Evolutionary conservation across 768 basidiomycete genomes (phyloP).

Genomic region (Neoboletus brunneissimus): DNA sequence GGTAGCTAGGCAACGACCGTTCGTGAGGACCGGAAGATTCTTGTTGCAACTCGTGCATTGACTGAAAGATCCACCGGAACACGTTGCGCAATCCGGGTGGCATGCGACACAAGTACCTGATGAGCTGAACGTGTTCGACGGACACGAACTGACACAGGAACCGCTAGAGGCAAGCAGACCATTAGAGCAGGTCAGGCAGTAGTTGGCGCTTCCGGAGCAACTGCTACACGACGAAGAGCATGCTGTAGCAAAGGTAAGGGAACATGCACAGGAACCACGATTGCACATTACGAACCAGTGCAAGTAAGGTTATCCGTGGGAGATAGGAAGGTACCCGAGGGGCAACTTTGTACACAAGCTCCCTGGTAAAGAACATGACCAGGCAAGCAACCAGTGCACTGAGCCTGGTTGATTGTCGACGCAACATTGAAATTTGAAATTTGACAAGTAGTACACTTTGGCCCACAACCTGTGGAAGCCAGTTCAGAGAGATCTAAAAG

Average conservation of each 20-base stretch:
- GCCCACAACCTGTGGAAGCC: slow-evolving; percentile 62
- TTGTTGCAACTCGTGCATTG: slow-evolving; percentile 74
- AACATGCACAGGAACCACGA: not conserved
- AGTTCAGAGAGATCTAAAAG: not conserved
- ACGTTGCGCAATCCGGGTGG: slow-evolving; percentile 84
- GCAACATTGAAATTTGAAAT: slow-evolving; percentile 69
- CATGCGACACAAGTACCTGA: slow-evolving; percentile 69
- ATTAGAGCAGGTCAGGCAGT: slow-evolving; percentile 71
- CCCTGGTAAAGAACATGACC: slow-evolving; percentile 73
- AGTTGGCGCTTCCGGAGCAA: slow-evolving; percentile 63
- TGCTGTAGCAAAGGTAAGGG: slow-evolving; percentile 35
- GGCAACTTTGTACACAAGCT: slow-evolving; percentile 67
- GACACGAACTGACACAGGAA: slow-evolving; percentile 73
- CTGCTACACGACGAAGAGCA: slow-evolving; percentile 74
- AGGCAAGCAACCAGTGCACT: slow-evolving; percentile 78
- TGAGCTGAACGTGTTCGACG: slow-evolving; percentile 65
- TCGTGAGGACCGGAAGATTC: slow-evolving; percentile 65
- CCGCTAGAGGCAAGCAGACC: slow-evolving; percentile 68
- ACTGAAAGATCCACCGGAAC: slow-evolving; percentile 73
- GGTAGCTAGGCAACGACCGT: slow-evolving; percentile 75
- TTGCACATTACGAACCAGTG: slow-evolving; percentile 47
- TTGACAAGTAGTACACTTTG: slow-evolving; percentile 75
- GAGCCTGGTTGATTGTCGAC: slow-evolving; percentile 60
- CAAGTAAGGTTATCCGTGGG: slow-evolving; percentile 74
- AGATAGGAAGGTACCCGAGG: slow-evolving; percentile 68